Percentiles rank a stretch among this genome's conserved stretches.
phyloP scores from a whole-genome alignment of 2,329 filamentous ascomycete species.

The Epichloe glyceriae region DNA sequence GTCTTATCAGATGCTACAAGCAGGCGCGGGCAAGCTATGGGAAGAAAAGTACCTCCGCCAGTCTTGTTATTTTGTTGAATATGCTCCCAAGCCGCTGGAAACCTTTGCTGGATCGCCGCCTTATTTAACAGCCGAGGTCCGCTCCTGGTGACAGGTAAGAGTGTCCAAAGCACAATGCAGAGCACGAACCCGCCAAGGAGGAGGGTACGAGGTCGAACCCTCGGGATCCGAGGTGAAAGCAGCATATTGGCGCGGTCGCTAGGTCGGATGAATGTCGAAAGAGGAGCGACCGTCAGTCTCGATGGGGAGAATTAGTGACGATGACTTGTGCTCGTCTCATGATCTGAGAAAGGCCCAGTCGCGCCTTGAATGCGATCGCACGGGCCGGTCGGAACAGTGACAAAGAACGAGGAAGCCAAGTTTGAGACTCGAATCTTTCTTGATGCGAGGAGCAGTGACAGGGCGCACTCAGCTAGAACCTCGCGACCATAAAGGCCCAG shows the following conservation, averaged over 20 bases:
- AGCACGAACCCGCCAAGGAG: slow-evolving; percentile 2
- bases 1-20: background rate
- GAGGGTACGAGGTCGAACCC: slow-evolving; percentile 4
- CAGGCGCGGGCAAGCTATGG: background rate
- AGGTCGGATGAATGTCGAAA: too few relatives aligned
- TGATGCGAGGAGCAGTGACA: too few relatives aligned
- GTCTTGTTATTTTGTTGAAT: slow-evolving; percentile 8
- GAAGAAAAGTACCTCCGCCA: slow-evolving; percentile 10
- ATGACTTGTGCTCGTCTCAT: background rate
- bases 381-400: background rate
- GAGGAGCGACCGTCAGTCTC: background rate
- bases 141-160: background rate
- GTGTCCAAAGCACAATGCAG: slow-evolving; percentile 3
- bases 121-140: background rate
- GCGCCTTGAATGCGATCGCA: background rate
- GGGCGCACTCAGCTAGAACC: too few relatives aligned
- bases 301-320: background rate
- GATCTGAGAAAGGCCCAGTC: background rate
- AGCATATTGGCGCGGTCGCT: slow-evolving; percentile 3
- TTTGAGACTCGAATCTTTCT: too few relatives aligned
- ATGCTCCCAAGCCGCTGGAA: slow-evolving; percentile 11
- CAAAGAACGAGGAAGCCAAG: too few relatives aligned
- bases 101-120: slow-evolving; percentile 3
- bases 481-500: too few relatives aligned
- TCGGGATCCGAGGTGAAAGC: slow-evolving; percentile 2